A percentile compares a stretch with the other conserved stretches of the same genome.
Conservation (phyloP, 257 asterid species). For the Solanum sitiens region DNA sequence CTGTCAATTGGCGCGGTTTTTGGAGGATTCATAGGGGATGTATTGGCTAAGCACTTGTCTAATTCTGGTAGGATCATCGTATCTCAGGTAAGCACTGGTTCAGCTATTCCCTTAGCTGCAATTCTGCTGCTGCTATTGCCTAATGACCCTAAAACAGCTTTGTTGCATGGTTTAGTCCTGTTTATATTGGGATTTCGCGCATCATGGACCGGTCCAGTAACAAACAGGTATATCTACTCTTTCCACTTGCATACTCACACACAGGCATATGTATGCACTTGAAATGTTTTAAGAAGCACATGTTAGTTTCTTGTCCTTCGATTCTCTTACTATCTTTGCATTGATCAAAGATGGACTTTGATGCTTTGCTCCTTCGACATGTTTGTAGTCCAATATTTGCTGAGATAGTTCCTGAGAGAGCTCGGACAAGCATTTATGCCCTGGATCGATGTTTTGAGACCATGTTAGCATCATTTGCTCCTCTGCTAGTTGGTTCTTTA, state of each 20-base stretch:
- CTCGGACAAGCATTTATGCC: slow-evolving; percentile 3
- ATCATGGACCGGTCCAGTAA: too few species aligned
- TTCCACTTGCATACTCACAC: background rate
- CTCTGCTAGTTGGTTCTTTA: slow-evolving; percentile 62
- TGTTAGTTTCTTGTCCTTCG: background rate
- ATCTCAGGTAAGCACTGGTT: slow-evolving; percentile 77
- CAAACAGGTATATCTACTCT: background rate
- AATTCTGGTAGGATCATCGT: slow-evolving; percentile 66
- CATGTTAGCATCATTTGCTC: slow-evolving; percentile 71
- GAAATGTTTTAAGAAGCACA: background rate
- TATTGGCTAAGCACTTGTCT: slow-evolving; percentile 46
- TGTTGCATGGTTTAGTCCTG: too few species aligned
- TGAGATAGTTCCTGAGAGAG: slow-evolving; percentile 4
- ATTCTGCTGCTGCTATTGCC: slow-evolving; percentile 40
- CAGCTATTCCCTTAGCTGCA: slow-evolving; percentile 74
- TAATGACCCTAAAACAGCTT: too few species aligned
- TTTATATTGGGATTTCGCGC: too few species aligned
- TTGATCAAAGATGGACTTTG: too few species aligned
- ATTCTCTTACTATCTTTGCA: background rate
- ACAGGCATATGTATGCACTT: background rate
- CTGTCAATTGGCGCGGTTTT: slow-evolving; percentile 55
- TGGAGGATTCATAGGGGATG: slow-evolving; percentile 79
- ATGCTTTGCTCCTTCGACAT: slow-evolving; percentile 36
- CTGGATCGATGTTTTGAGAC: slow-evolving; percentile 33
- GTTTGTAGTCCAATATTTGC: slow-evolving; percentile 8